A percentile compares a stretch with the other conserved stretches of the same genome.
Conservation (phyloP, 257 asterid species). For the Striga asiatica region DNA sequence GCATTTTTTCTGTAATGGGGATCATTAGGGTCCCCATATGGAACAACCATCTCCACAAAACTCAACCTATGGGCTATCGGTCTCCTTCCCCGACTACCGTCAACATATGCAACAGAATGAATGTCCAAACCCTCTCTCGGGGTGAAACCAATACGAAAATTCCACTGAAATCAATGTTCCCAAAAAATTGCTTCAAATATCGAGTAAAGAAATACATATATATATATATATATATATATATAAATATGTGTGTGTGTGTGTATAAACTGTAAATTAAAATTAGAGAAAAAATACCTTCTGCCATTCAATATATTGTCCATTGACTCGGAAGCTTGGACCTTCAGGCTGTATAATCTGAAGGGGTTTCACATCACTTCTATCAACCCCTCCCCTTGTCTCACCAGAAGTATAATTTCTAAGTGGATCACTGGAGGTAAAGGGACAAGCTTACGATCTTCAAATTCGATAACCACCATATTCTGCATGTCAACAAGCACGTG, state of each 20-base stretch:
- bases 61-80: slow-evolving; percentile 95
- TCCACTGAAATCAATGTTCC: slow-evolving; percentile 64
- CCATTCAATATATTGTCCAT: slow-evolving; percentile 86
- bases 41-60: slow-evolving; percentile 99
- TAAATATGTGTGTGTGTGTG: too few relatives aligned
- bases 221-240: too few relatives aligned
- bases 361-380: slow-evolving; percentile 89
- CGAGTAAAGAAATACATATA: not conserved
- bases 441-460: slow-evolving; percentile 89
- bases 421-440: slow-evolving; percentile 95
- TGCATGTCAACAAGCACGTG: slow-evolving; percentile 92
- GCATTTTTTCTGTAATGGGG: slow-evolving; percentile 97
- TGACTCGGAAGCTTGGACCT: slow-evolving; percentile 93
- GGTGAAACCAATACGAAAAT: slow-evolving; percentile 89
- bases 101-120: slow-evolving; percentile 93
- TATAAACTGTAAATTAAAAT: slow-evolving; percentile 2
- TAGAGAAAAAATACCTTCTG: slow-evolving; percentile 76
- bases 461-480: slow-evolving; percentile 82
- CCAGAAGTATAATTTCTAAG: slow-evolving; percentile 88
- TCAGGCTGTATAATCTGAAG: slow-evolving; percentile 83
- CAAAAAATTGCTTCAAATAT: slow-evolving; percentile 5
- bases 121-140: slow-evolving; percentile 96
- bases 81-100: slow-evolving; percentile 94
- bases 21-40: slow-evolving; percentile 97
- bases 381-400: slow-evolving; percentile 92